Conservation (phyloP, 2,329 filamentous ascomycete species). For the Fusarium poae region DNA sequence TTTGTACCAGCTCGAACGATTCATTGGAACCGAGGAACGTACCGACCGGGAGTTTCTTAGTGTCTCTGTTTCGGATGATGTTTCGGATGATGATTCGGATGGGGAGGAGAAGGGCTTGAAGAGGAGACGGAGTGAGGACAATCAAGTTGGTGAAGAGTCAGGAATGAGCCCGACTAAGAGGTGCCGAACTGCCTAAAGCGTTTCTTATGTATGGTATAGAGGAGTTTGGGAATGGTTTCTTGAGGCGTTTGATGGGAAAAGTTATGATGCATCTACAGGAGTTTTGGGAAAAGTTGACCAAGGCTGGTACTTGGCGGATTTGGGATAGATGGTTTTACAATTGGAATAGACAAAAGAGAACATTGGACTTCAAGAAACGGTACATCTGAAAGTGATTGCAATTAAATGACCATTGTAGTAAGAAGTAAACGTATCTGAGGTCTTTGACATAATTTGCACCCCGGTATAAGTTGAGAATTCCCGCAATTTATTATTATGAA, state of each 20-base stretch:
- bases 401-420: too few species aligned
- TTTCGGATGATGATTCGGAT: background rate
- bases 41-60: background rate
- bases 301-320: background rate
- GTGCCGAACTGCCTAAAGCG: background rate
- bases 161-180: background rate
- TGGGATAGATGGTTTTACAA: background rate
- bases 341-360: background rate
- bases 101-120: background rate
- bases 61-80: background rate
- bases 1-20: background rate
- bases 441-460: too few species aligned
- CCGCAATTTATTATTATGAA: too few species aligned
- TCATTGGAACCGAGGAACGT: background rate
- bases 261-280: background rate
- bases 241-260: background rate
- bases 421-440: too few species aligned
- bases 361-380: background rate
- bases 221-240: background rate
- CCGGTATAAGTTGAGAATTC: too few species aligned
- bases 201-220: background rate
- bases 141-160: background rate
- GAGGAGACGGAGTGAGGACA: background rate
- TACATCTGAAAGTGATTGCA: background rate
- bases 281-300: background rate